phyloP scores from a whole-genome alignment of 208 protist genomes.

The Trichomonas vaginalis region DNA sequence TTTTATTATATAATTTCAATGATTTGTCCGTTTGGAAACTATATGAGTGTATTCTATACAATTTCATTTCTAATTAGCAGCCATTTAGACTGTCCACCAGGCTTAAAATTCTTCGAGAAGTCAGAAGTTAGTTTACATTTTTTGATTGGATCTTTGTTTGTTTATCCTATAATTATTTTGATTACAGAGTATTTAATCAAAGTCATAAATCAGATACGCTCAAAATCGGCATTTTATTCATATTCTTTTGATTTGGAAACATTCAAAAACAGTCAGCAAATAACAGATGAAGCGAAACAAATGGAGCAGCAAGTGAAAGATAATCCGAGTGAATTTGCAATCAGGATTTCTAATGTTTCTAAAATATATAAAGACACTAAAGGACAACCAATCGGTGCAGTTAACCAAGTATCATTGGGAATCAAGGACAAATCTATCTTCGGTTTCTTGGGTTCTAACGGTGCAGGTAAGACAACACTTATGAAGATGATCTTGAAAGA shows the following conservation, averaged over 20 bases:
- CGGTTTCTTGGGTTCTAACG: conserved; percentile 32
- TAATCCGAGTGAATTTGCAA: neutral
- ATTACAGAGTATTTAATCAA: neutral
- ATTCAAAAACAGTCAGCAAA: neutral
- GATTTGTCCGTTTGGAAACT: no score
- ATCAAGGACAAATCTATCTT: neutral
- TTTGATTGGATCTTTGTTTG: neutral
- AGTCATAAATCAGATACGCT: neutral
- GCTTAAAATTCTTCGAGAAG: no score
- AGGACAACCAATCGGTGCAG: neutral
- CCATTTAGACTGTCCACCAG: no score
- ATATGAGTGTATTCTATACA: no score
- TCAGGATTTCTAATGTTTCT: neutral
- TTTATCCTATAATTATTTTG: neutral
- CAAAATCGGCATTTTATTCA: neutral
- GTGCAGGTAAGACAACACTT: conserved; percentile 33
- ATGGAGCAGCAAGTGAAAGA: neutral
- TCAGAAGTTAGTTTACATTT: no score
- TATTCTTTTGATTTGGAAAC: neutral
- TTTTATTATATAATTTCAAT: no score
- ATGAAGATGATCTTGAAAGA: conserved; percentile 26
- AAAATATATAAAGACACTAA: neutral
- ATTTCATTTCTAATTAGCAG: no score
- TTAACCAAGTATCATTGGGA: neutral
- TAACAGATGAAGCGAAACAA: neutral